Evolutionary conservation across 768 basidiomycete genomes (phyloP).

Genomic region (Amanita phalloides): DNA sequence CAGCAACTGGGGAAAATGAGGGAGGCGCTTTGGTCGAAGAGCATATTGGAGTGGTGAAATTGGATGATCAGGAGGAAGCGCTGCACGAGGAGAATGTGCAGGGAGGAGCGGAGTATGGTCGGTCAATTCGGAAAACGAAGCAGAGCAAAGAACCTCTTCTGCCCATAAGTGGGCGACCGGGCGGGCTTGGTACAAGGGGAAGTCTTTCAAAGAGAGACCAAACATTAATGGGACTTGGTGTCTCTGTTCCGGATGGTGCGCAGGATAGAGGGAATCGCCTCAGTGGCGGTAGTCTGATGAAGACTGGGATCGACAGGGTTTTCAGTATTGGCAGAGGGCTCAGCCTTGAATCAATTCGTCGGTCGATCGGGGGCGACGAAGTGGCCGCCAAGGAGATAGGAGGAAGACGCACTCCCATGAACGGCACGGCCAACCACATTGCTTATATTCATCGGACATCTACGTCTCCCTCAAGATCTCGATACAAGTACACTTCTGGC

Average conservation of each 20-base stretch:
- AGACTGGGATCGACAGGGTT: conserved; percentile 52
- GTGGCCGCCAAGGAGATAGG: not conserved
- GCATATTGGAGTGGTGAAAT: not conserved
- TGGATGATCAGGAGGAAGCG: not conserved
- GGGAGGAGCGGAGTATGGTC: not conserved
- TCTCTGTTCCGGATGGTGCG: not conserved
- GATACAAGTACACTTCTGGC: conserved; percentile 10
- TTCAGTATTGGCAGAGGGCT: conserved; percentile 40
- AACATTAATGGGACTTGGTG: conserved; percentile 2
- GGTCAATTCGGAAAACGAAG: conserved; percentile 30
- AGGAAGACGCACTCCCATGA: conserved; percentile 9
- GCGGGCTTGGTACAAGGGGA: conserved; percentile 16
- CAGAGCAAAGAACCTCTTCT: conserved; percentile 68
- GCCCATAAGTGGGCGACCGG: conserved; percentile 32
- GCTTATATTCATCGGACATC: conserved; percentile 6
- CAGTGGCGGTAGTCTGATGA: conserved; percentile 28
- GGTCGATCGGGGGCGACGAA: conserved; percentile 12
- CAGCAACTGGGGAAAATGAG: conserved; percentile 7
- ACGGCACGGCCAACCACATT: conserved; percentile 11
- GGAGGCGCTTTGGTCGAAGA: not conserved
- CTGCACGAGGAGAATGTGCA: not conserved
- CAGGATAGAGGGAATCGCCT: conserved; percentile 11
- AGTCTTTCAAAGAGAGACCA: conserved; percentile 7
- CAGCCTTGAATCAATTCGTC: conserved; percentile 40
- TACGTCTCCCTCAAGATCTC: conserved; percentile 10